Base-by-base conservation (phyloP, 2,329 filamentous ascomycete species). In the Aspergillus sp. region DNA sequence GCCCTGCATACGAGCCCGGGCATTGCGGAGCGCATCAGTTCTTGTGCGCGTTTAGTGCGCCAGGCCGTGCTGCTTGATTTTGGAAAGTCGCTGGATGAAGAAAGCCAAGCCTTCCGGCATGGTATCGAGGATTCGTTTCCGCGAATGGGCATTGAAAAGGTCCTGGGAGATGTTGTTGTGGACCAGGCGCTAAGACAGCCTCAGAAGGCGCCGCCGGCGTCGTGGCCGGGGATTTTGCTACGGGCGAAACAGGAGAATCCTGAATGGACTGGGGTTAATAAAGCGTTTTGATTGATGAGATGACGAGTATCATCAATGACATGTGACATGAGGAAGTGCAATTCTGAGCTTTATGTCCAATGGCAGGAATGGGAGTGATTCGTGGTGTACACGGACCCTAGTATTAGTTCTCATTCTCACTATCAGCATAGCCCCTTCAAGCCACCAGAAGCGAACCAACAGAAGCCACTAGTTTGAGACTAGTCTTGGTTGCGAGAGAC, bases 1-100 rank as follows among this genome's bases (percentile, higher is more conserved):
- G 73, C 76, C 0, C 56, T 75, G 29, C 76, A 78, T 52, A 77
- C 72, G 1, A 71, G 66, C n/a, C 70, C 72, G 2, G 69, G 71
- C 0, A 74, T 78, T 46, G 75, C 73, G n/a, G 73, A 78, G 57
- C 62, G 73, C 1, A 77, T 78, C 38, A 62, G 65, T 25, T 61
- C 70, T 14, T 59, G 78, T 36, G 62, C 72, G 5, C 58, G 66
- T 14, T 52, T 76, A 3, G 66, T 78, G 21, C 59, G 73, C 11
- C 32, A 60, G 29, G 75, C 65, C 4, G 70, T 77, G 2, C 47
- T 70, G 32, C 66, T 71, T 14, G 75, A 78, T 53, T 78, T 78
- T 51, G 62, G 68, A 19, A 59, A 50, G 3, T 50, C 58, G n/a
- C 10, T 47, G 4, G 58, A 53, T 17, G 49, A 61, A 57, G 21